Evolutionary conservation across 768 basidiomycete species (phyloP).

Genomic region (Tephrocybe sp.): DNA sequence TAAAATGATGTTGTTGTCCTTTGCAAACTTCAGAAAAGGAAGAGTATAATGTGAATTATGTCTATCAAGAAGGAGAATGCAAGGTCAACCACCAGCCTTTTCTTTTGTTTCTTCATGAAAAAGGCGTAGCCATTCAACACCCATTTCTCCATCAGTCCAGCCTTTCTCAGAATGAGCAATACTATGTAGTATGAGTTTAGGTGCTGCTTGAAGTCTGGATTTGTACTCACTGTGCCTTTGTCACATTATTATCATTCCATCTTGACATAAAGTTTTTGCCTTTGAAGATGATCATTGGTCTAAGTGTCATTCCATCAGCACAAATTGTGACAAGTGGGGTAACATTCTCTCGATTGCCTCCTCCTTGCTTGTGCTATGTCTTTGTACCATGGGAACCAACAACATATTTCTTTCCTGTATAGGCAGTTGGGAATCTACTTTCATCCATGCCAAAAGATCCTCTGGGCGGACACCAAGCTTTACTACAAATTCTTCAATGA

Average conservation of each 20-base stretch:
- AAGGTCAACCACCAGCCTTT: constrained; percentile 28
- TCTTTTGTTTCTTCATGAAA: constrained; percentile 32
- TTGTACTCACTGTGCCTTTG: constrained; percentile 27
- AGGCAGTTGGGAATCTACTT: constrained; percentile 21
- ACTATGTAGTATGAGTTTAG: constrained; percentile 13
- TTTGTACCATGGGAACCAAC: neutral
- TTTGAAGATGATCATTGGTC: constrained; percentile 36
- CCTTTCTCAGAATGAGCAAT: constrained; percentile 26
- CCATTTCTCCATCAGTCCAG: constrained; percentile 26
- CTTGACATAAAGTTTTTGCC: constrained; percentile 26
- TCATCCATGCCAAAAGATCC: no score
- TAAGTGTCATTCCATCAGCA: constrained; percentile 30
- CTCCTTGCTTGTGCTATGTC: constrained; percentile 12
- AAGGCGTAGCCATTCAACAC: constrained; percentile 22
- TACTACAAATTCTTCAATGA: neutral
- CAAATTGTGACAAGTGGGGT: constrained; percentile 36
- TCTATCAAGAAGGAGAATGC: constrained; percentile 37
- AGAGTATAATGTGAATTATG: constrained; percentile 37
- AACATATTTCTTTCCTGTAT: neutral
- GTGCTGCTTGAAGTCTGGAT: neutral
- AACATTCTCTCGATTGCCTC: constrained; percentile 29
- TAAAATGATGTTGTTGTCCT: constrained; percentile 33
- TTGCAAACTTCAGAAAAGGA: constrained; percentile 29
- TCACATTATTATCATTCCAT: constrained; percentile 34
- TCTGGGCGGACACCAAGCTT: neutral